A percentile compares a stretch with the other conserved stretches of the same genome.
These are phyloP conservation scores for Exophiala xenobiotica DNA, from an alignment of 2,329 filamentous ascomycete species.

Conservation along the genomic window DNA sequence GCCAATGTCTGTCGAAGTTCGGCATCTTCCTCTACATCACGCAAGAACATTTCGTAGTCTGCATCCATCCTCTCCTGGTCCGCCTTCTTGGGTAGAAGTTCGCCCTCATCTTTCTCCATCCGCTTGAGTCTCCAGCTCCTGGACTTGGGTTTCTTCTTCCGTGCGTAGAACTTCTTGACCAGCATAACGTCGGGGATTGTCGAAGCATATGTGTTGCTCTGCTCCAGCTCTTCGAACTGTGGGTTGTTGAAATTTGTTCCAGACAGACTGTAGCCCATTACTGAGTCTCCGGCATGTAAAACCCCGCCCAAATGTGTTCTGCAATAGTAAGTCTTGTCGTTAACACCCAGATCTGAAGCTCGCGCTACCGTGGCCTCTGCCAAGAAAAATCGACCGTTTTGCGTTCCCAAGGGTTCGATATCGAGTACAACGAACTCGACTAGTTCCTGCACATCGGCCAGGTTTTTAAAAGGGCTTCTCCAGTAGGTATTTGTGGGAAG, in stretches of 20 bases:
- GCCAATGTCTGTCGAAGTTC: constrained; percentile 82
- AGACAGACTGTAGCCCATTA: constrained; percentile 87
- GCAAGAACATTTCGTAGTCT: constrained; percentile 96
- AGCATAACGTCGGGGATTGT: constrained; percentile 88
- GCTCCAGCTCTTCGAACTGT: constrained; percentile 79
- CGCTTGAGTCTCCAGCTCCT: constrained; percentile 95
- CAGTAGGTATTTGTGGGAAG: constrained; percentile 82
- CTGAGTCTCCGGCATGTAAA: constrained; percentile 84
- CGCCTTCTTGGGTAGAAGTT: constrained; percentile 79
- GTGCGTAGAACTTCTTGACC: constrained; percentile 94
- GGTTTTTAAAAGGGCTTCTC: constrained; percentile 78
- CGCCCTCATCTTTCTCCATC: constrained; percentile 85
- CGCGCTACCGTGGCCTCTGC: constrained; percentile 86
- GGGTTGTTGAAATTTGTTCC: constrained; percentile 91
- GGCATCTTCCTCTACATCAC: constrained; percentile 92
- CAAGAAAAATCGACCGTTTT: constrained; percentile 78
- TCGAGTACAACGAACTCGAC: constrained; percentile 95
- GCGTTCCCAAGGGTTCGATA: constrained; percentile 74
- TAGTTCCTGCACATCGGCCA: constrained; percentile 81
- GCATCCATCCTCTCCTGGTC: constrained; percentile 85
- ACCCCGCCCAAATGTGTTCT: constrained; percentile 86
- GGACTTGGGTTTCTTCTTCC: constrained; percentile 76
- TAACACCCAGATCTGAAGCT: constrained; percentile 79
- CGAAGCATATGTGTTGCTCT: constrained; percentile 70
- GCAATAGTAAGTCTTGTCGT: constrained; percentile 84